Evolutionary conservation across 2,329 filamentous ascomycete species (phyloP).

Genomic region (Ilyonectria robusta): DNA sequence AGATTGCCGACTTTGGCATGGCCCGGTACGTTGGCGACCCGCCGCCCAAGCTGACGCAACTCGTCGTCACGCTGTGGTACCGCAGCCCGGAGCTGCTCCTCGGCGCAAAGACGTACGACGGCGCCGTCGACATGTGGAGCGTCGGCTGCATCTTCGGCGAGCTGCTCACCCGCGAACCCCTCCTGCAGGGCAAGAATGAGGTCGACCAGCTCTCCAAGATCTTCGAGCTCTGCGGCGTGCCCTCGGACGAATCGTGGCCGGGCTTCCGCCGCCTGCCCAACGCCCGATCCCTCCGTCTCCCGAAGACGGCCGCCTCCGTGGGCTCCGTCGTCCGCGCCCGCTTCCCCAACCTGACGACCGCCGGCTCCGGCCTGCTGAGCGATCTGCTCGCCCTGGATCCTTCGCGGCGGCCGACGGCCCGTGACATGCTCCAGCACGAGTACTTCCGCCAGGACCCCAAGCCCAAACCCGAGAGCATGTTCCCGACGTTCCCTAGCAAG

Average conservation of each 20-base stretch:
- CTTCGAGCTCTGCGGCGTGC: constrained; percentile 90
- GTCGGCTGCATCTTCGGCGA: constrained; percentile 97
- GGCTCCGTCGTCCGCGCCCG: constrained; percentile 77
- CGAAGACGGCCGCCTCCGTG: constrained; percentile 59
- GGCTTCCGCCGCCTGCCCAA: constrained; percentile 90
- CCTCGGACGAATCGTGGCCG: constrained; percentile 87
- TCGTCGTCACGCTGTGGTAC: constrained; percentile 98
- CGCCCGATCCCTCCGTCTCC: constrained; percentile 82
- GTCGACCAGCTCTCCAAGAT: constrained; percentile 91
- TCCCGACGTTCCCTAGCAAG: constrained; percentile 96
- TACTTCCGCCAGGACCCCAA: constrained; percentile 94
- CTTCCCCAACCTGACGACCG: constrained; percentile 85
- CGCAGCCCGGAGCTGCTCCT: constrained; percentile 91
- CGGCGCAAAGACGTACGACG: constrained; percentile 81
- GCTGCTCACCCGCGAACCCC: constrained; percentile 84
- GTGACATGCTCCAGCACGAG: constrained; percentile 80
- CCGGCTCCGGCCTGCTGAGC: constrained; percentile 79
- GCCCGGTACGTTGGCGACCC: constrained; percentile 90
- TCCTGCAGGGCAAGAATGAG: constrained; percentile 92
- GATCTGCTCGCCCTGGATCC: constrained; percentile 84
- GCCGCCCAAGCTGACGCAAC: constrained; percentile 83
- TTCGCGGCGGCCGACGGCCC: constrained; percentile 76
- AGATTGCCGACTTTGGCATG: constrained; percentile 99
- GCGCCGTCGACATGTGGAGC: constrained; percentile 93
- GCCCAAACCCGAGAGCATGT: constrained; percentile 91